phyloP scores from a whole-genome alignment of 345 rosid species.

The Eucalyptus sp. region DNA sequence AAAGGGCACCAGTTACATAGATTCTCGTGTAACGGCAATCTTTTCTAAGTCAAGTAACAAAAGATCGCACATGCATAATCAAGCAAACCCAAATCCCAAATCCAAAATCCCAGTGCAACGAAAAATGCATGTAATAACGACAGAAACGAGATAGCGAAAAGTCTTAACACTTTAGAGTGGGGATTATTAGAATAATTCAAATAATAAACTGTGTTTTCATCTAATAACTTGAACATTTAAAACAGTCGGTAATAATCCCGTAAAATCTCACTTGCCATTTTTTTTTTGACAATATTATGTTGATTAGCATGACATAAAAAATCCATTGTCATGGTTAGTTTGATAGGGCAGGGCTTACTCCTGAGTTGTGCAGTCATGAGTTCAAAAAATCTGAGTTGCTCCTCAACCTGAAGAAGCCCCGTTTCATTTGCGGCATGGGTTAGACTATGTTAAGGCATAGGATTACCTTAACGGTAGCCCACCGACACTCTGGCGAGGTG shows the following conservation, averaged over 20 bases:
- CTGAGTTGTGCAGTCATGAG: background rate
- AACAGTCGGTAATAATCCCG: accelerated
- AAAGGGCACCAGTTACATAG: background rate
- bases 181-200: too few species aligned
- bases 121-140: background rate
- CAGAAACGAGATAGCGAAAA: background rate
- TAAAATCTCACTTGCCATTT: too few species aligned
- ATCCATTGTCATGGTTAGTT: background rate
- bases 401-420: background rate
- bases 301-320: accelerated
- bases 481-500: too few species aligned
- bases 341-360: background rate
- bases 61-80: background rate
- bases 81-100: background rate
- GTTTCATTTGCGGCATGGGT: background rate
- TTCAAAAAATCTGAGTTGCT: background rate
- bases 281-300: too few species aligned
- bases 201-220: accelerated
- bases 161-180: background rate
- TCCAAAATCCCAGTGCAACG: background rate
- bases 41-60: background rate
- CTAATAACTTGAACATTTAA: too few species aligned
- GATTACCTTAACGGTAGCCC: background rate
- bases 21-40: accelerated
- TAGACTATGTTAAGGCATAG: background rate